Evolutionary conservation across 306 rosid genomes (phyloP), one percentile per base, ranked within the genome.

Genomic region (Vicia sativa): DNA sequence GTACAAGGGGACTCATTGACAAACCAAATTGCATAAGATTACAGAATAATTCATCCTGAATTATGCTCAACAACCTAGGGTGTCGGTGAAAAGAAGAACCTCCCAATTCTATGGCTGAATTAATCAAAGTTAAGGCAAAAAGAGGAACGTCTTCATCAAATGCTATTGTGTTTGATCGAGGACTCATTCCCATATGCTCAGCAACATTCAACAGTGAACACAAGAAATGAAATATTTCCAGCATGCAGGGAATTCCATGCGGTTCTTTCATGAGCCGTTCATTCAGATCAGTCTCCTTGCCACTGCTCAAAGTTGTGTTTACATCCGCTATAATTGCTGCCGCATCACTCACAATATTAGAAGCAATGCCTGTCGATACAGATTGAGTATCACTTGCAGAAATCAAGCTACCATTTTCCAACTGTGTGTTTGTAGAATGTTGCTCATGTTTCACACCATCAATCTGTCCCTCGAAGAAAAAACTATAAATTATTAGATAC

Each of bases 81-180:
- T 95, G 97, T 43, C 57, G 79, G 75, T 78, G 79, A 79, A 95
- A 76, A 70, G 87, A 87, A 56, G 87, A 59, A 18, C 99, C 99
- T 61, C 90, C 97, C 87, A 95, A 75, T 72, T 95, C 99, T 80
- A 95, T 76, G 65, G 96, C 96, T 3, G 99, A 88, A 82, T 95
- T 88, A 68, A 93, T 88, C 87, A 93, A 79, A 63, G 89, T 87
- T 80, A 93, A 79, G 67, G 97, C 96, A 85, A 93, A 95, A 73
- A 95, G 95, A 66, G 99, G 99, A 75, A 87, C 91, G 9, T 95
- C 97, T 87, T 93, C 99, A 78, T 93, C 97, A 82, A 82, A 88
- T 74, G 97, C 84, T 67, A 90, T 80, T 26, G 99, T 85, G 76
- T 88, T 90, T 70, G 89, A 88, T 71, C 87, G 83, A 14, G 95